These are phyloP conservation scores for Tuber calosporum DNA, from an alignment of 495 filamentous ascomycete species.

Conservation along the genomic window DNA sequence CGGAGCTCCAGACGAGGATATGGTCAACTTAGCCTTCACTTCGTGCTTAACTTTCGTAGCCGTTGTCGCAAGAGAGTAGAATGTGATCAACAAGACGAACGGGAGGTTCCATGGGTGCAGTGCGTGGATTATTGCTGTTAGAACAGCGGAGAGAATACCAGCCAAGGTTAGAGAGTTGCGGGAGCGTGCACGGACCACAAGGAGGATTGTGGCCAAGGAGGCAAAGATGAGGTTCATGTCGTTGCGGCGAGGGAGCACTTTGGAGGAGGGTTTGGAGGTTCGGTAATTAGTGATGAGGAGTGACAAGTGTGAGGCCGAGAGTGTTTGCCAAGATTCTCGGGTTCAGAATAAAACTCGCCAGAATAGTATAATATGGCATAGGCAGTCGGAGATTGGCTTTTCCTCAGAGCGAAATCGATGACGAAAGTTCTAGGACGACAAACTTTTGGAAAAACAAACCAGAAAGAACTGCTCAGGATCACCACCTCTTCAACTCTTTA, in stretches of 20 bases:
- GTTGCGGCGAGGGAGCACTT: neutral
- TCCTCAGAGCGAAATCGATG: neutral
- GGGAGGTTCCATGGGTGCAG: slow-evolving; percentile 86
- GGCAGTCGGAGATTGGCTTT: no score
- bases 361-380: neutral
- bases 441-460: neutral
- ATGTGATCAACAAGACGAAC: slow-evolving; percentile 71
- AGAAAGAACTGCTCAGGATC: neutral
- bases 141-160: slow-evolving; percentile 61
- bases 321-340: no score
- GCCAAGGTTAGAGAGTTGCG: slow-evolving; percentile 56
- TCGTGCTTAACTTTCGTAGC: slow-evolving; percentile 88
- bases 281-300: neutral
- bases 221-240: slow-evolving; percentile 68
- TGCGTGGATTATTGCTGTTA: slow-evolving; percentile 73
- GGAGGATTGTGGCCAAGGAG: slow-evolving; percentile 54
- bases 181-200: slow-evolving; percentile 33
- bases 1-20: slow-evolving; percentile 61
- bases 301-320: neutral
- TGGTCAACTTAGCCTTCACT: slow-evolving; percentile 71
- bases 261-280: neutral
- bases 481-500: neutral
- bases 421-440: neutral
- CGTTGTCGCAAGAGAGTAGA: slow-evolving; percentile 76
- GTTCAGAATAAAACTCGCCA: no score